Base-by-base conservation (phyloP, 2,329 filamentous ascomycete genomes). In the Xylaria sp. region DNA sequence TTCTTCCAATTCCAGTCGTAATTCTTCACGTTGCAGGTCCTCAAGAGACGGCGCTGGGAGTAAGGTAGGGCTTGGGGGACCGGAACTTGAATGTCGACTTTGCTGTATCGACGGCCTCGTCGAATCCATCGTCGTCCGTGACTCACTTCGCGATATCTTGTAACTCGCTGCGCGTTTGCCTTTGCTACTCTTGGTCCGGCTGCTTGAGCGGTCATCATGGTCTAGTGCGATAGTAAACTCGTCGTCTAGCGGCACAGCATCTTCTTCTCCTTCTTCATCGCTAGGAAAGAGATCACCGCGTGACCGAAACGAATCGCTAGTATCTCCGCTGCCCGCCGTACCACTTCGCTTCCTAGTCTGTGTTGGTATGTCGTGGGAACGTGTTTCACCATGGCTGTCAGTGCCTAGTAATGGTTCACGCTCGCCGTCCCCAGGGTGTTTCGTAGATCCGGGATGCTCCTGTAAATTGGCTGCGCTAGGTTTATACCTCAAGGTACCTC, bases 231-330 rank as follows among this genome's bases (percentile, higher is more conserved):
- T 88, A 2, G 93, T 91, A 69, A 98, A 96, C 72, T 97, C 93
- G 72, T 97, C 94, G 70, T 94, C 92, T 17, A 98, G 79, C 11
- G 93, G 91, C n/a, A 97, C 87, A 0, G 94, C 94, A 76, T 98
- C 94, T 74, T 96, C 93, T 65, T 96, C 92, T 54, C 93, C 92
- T 71, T 89, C 87, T 47, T 84, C 86, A 64, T 96, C 93, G 70
- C 93, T 97, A 0, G 92, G 92, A 68, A 97, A 95, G 11, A 98
- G 80, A 76, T 98, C 94, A 1, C 93, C 93, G 47, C 94, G 83
- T 10, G 93, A 97, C 70, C 93, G 90, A 66, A 90, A 87, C 5
- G 93, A 97, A 73, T 94, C 93, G 27, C 87, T 90, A 0, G 93
- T 97, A 66, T 89, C 89, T 40, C 90, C 89, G 11, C 92, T 96